Evolutionary conservation across 2,329 filamentous ascomycete genomes (phyloP), one percentile per base, ranked within the genome.

Genomic region (Fusarium anguioides): DNA sequence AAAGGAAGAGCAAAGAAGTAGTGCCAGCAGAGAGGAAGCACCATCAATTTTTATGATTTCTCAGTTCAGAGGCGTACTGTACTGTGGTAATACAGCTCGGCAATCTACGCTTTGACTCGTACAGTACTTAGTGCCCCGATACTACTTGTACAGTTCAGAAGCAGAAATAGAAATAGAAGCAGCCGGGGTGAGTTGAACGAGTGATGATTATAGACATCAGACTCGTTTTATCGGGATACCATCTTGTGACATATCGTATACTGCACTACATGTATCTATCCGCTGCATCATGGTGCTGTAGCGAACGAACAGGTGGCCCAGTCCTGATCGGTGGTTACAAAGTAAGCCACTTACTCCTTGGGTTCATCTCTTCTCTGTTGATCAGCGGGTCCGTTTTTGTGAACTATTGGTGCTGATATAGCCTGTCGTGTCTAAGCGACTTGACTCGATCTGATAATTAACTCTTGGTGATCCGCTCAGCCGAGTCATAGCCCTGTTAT

Each of bases 401-500:
- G 27, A 29, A 29, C 27, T 29, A 15, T 53, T 23, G 26, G 23
- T 36, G 23, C 58, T 58, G 60, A 64, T 57, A 57, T 58, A 45
- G 17, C 23, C 33, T 33, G 24, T 39, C 23, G 39, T 33, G 24
- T 39, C 26, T 44, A 37, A 42, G 60, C 45, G 57, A 31, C 29
- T 14, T 31, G 12, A 31, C 29, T 31, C 14, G 29, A 57, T 41
- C 45, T 49, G 35, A 26, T 48, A 39, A 31, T 27, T 51, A 39
- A 35, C 37, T 62, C 12, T 29, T 41, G 21, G 41, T 39, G 49
- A 26, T 59, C 46, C 47, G 59, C 46, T 62, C 53, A 29, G 63
- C 63, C 60, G 64, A 68, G 64, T 61, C 64, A 68, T 68, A 64
- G 54, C 44, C 44, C 60, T 60, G 51, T 57, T 4, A 12, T 29